Base-by-base conservation (phyloP, 1,284 basidiomycete genomes). In the Rhodotorula mucilaginosa region DNA sequence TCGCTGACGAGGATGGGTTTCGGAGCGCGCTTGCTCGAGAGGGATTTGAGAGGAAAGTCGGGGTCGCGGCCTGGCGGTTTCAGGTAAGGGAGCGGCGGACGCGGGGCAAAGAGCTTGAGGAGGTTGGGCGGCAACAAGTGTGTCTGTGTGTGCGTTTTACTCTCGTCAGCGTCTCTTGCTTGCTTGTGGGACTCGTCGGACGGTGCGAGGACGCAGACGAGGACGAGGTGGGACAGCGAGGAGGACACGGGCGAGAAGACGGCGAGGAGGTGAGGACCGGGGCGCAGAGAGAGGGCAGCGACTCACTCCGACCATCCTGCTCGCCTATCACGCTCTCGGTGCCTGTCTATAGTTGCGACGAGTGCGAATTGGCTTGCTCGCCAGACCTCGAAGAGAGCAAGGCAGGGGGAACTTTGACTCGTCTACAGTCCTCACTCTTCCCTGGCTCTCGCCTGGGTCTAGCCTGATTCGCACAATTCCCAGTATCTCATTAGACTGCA, bases 91-190 rank as follows among this genome's bases (percentile, higher is more conserved):
- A 96, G 86, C 5, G 90, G 90, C 2, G 93, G 91, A 23, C 94
- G 88, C 21, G 94, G 93, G 0, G 93, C 90, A 80, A 97, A 97
- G 76, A 97, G 89, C 81, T 93, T 92, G 81, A 97, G 87, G 64
- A 97, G 87, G 82, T 97, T 96, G 15, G 93, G 92, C 10, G 94
- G 94, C 58, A 97, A 86, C 54, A 95, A 75, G 67, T 79, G 79
- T 5, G 79, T 79, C 73, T 76, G 68, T 16, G 19, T n/a, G 59
- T 1, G 26, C 12, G 52, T 2, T 12, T 29, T 34, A 6, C n/a
- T n/a, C 34, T 34, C 34, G 34, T 29, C 26, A 56, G n/a, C 34
- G n/a, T 26, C 12, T 6, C 10, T 29, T 12, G 2, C n/a, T n/a
- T n/a, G n/a, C 26, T 12, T 13, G n/a, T 16, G n/a, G n/a, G n/a